phyloP scores from a whole-genome alignment of 257 asterid species.

The Catharanthus roseus region DNA sequence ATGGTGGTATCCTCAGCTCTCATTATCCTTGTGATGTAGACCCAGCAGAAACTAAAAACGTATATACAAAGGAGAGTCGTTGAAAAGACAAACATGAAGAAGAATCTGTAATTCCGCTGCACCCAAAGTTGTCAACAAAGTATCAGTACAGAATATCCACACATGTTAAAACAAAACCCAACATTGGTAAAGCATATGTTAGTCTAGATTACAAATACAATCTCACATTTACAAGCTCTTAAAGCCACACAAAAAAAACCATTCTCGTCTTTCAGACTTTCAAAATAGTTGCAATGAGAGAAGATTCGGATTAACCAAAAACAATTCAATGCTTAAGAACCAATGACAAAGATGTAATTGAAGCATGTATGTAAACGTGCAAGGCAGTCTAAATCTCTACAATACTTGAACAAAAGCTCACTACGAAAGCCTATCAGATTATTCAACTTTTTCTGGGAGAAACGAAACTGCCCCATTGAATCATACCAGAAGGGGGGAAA shows the following conservation, averaged over 20 bases:
- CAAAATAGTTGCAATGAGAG: neutral
- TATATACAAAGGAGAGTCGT: slow-evolving; percentile 90
- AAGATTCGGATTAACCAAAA: neutral
- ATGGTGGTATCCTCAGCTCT: slow-evolving; percentile 52
- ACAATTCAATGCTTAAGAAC: neutral
- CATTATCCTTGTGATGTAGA: slow-evolving; percentile 74
- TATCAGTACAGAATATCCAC: slow-evolving; percentile 15
- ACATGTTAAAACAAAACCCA: too few species aligned
- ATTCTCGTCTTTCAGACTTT: neutral
- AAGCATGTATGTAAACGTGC: neutral
- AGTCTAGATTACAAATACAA: slow-evolving; percentile 2
- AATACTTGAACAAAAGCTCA: neutral
- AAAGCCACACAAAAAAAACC: neutral
- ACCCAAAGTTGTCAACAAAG: slow-evolving; percentile 8
- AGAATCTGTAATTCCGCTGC: slow-evolving; percentile 98
- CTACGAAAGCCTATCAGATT: too few species aligned
- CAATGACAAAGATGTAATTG: neutral
- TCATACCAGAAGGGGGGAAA: too few species aligned
- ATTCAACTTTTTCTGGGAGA: too few species aligned
- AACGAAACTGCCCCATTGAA: too few species aligned
- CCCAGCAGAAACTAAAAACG: slow-evolving; percentile 94
- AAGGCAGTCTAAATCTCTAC: neutral
- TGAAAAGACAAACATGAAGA: slow-evolving; percentile 99
- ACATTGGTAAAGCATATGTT: neutral
- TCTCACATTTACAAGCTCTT: neutral